Percentiles rank a stretch among this genome's conserved stretches.
Conservation (phyloP, 805 yeast genomes). For the Pichia insulana region DNA sequence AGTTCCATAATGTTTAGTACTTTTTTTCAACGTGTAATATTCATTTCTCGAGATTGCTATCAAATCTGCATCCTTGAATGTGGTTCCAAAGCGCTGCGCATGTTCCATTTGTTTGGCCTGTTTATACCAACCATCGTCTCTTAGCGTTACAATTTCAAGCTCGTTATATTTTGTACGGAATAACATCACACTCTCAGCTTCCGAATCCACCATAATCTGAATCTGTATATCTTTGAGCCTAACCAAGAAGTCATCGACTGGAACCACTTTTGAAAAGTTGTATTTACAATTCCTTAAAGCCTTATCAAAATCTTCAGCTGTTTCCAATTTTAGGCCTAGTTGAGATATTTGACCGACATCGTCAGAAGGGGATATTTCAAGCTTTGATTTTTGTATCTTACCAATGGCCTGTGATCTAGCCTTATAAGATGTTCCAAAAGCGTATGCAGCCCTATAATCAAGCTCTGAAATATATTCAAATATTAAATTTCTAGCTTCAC, state of each 20-base stretch:
- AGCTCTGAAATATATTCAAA: conserved; percentile 49
- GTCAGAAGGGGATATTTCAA: too few species aligned
- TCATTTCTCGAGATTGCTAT: conserved; percentile 54
- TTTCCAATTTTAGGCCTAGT: neutral
- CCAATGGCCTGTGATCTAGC: conserved; percentile 23
- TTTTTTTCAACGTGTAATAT: conserved; percentile 33
- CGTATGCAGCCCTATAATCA: conserved; percentile 35
- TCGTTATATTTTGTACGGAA: conserved; percentile 70
- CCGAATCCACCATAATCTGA: conserved; percentile 49
- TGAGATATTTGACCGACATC: too few species aligned
- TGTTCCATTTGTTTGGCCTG: conserved; percentile 27
- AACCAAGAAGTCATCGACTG: conserved; percentile 51
- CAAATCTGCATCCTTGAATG: conserved; percentile 63
- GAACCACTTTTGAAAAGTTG: conserved; percentile 26
- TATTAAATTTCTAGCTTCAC: conserved; percentile 52
- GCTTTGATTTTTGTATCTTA: conserved; percentile 1
- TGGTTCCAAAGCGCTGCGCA: conserved; percentile 62
- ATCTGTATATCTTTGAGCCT: conserved; percentile 76
- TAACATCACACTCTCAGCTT: conserved; percentile 50
- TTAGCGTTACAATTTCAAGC: conserved; percentile 57
- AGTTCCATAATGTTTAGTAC: conserved; percentile 47
- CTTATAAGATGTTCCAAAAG: conserved; percentile 25
- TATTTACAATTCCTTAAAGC: conserved; percentile 37
- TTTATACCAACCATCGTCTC: conserved; percentile 25
- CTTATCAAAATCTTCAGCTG: conserved; percentile 36